Base-by-base conservation (phyloP, 306 rosid genomes). In the Arachis hypogaea region DNA sequence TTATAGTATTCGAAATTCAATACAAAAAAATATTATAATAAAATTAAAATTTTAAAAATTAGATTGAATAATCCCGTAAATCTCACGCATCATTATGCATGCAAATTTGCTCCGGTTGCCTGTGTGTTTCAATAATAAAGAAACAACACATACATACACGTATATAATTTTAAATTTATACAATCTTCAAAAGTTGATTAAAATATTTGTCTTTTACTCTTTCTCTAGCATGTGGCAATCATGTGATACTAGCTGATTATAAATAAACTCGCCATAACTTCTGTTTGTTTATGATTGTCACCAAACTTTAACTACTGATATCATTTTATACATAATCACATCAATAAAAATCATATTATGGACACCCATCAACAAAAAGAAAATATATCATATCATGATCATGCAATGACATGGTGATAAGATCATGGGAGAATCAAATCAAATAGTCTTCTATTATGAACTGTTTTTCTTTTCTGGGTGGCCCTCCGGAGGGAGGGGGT, bases 171-270 rank as follows among this genome's bases (percentile, higher is more conserved):
- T 22, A 22, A 22, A 22, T 22, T 22, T 5, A 12, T 52, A 3
- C 0, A 4, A 5, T 2, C 1, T 52, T 52, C 4, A 4, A 0
- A 22, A 14, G 6, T 12, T 18, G n/a, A 12, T 12, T n/a, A 47
- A 11, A 28, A 51, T 67, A 66, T 44, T 55, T 7, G 12, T 28
- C 44, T 28, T 71, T 44, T 57, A 55, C 47, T 41, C 22, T 59
- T 33, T 68, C 68, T 28, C 63, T 68, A 68, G 29, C 63, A 52
- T 50, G 74, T 22, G 62, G 9, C 56, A 77, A 60, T 59, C 74
- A 49, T 59, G 63, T 44, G 22, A 57, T 16, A 44, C 51, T 33
- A 7, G 30, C 59, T 42, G 12, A 14, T 28, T 55, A 55, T 65
- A 54, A 43, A 30, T 30, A 74, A 64, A 55, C 12, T 65, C 6